Evolutionary conservation across 495 filamentous ascomycete genomes (phyloP), one percentile per base, ranked within the genome.

Genomic region (Xylaria scruposa): DNA sequence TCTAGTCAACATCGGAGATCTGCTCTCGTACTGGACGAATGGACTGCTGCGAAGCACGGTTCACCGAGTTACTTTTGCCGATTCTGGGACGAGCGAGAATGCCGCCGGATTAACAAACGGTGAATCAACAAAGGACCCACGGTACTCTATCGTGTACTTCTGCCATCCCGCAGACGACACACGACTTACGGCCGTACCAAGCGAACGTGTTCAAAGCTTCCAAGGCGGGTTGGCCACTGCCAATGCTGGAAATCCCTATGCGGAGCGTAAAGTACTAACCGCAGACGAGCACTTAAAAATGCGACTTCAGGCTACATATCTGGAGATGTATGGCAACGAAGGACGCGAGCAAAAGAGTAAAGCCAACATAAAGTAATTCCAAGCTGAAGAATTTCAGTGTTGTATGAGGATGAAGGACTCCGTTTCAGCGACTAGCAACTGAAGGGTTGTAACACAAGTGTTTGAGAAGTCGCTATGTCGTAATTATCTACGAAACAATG

Each of bases 81-180:
- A 68, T 4, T 26, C 69, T n/a, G 64, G 64, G 0, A 71, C 83
- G 7, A 36, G 59, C 17, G 12, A 66, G 19, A 54, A 31, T 17
- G 38, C 46, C 15, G 81, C 76, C 8, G 83, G 83, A 19, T 49
- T 47, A 2, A 78, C 78, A 8, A 83, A 85, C 4, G 88, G 88
- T 70, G 94, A 97, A 67, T 80, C 78, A 2, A 77, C 74, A 7
- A 67, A 46, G 7, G 83, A 80, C 47, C 77, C 82, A 80, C 82
- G 95, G 67, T 98, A 97, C 79, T 94, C 91, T 63, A 91, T 98
- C 71, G 96, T 90, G 15, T 98, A 92, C 76, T 98, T 98, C 77
- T 97, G 94, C 73, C 95, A 98, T 81, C 96, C 95, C 15, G 81
- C 90, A 24, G 88, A 94, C 74, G 79, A 84, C 1, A 92, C 90